Conservation (phyloP, 169 alveolate genomes). For the Toxoplasma gondii region DNA sequence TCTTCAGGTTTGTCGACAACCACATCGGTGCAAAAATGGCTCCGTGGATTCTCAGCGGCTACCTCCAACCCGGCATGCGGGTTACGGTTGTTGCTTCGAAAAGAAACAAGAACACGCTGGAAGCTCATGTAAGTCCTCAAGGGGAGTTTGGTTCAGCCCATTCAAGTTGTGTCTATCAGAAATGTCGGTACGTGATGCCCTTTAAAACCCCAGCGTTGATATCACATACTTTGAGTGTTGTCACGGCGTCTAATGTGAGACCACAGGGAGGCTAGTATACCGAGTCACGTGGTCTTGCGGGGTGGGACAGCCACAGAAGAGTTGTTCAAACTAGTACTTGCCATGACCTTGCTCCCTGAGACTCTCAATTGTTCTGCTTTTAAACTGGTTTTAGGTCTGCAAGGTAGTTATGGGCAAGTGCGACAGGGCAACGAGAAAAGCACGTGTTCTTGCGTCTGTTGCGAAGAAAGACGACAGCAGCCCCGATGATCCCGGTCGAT, state of each 20-base stretch:
- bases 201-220: too few species aligned
- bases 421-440: conserved; percentile 6
- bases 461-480: conserved; percentile 29
- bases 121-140: conserved; percentile 15
- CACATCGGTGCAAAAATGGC: not conserved
- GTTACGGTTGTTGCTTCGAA: conserved; percentile 13
- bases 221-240: too few species aligned
- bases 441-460: conserved; percentile 5
- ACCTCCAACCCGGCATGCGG: conserved; percentile 18
- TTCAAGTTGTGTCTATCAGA: too few species aligned
- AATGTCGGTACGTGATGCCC: too few species aligned
- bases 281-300: too few species aligned
- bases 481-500: conserved; percentile 30
- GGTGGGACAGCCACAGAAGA: too few species aligned
- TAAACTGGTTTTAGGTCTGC: not conserved
- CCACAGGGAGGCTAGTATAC: too few species aligned
- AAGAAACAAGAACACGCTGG: not conserved
- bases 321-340: too few species aligned
- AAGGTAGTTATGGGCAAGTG: conserved; percentile 5
- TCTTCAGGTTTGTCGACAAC: conserved; percentile 8
- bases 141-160: not conserved
- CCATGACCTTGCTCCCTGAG: too few species aligned
- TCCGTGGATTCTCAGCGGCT: conserved; percentile 22
- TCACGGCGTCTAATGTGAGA: too few species aligned
- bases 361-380: not conserved